Percentiles rank a stretch among this genome's conserved stretches.
Evolutionary conservation across 2,329 filamentous ascomycete genomes (phyloP).

Genomic region (Torrubiellomyces zombiae): DNA sequence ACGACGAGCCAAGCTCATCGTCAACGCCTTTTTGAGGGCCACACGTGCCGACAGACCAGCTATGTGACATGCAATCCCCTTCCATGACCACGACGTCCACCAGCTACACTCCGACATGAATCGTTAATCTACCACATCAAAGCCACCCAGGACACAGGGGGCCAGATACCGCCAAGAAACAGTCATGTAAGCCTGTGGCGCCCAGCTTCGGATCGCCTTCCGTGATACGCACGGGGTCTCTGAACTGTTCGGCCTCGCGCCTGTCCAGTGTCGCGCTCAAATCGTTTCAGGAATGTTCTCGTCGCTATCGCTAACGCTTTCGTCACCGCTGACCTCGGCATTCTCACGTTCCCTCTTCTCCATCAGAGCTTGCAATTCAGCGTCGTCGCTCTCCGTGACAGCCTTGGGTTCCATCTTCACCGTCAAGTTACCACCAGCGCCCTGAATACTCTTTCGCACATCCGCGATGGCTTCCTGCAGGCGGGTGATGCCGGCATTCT

Average conservation of each 20-base stretch:
- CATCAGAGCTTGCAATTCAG: slow-evolving; percentile 93
- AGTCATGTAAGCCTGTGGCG: no score
- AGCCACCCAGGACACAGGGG: no score
- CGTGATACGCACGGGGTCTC: no score
- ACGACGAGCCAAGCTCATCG: no score
- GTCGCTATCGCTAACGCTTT: slow-evolving; percentile 89
- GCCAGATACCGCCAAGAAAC: no score
- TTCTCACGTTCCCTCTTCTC: slow-evolving; percentile 98
- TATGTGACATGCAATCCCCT: no score
- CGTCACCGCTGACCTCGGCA: slow-evolving; percentile 91
- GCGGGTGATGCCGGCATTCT: slow-evolving; percentile 65
- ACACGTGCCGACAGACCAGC: no score
- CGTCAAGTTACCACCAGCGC: slow-evolving; percentile 59
- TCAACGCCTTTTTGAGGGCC: slow-evolving; percentile 2
- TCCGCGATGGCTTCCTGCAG: slow-evolving; percentile 82
- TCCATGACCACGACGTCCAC: no score
- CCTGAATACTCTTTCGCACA: slow-evolving; percentile 66
- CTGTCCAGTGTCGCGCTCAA: slow-evolving; percentile 13
- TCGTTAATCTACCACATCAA: no score
- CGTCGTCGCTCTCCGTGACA: slow-evolving; percentile 95
- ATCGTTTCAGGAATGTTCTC: slow-evolving; percentile 45
- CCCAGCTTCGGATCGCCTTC: no score
- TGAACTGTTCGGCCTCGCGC: slow-evolving; percentile 3
- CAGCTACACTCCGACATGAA: no score
- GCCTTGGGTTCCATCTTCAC: slow-evolving; percentile 99